phyloP scores from a whole-genome alignment of 2,329 filamentous ascomycete genomes.

The Diaporthe humulicola region DNA sequence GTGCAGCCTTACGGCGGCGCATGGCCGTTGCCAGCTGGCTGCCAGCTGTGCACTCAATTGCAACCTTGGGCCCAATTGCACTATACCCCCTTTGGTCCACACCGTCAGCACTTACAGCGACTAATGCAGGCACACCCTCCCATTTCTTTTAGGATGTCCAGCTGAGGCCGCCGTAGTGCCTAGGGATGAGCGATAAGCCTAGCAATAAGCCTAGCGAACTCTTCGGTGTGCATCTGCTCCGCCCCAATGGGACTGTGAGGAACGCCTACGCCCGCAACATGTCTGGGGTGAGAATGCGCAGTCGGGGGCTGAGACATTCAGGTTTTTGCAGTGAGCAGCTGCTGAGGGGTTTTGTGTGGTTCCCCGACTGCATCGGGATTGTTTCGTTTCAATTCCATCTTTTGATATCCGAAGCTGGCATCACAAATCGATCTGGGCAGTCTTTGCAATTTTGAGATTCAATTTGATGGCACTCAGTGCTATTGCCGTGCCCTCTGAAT shows the following conservation, averaged over 20 bases:
- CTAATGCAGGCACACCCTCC: conserved; percentile 22
- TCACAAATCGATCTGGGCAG: not conserved
- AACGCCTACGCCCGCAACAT: not conserved
- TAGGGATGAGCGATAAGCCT: not conserved
- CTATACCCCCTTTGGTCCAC: too few relatives aligned
- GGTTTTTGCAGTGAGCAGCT: not conserved
- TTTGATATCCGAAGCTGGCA: not conserved
- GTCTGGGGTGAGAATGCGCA: not conserved
- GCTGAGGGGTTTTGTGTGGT: not conserved
- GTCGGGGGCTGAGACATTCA: not conserved
- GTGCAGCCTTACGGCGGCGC: too few relatives aligned
- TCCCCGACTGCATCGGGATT: not conserved
- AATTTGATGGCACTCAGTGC: not conserved
- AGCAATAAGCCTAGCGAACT: not conserved
- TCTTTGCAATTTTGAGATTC: not conserved
- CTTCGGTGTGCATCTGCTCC: conserved; percentile 1
- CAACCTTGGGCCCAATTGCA: too few relatives aligned
- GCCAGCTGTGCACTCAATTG: too few relatives aligned
- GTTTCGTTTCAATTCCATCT: not conserved
- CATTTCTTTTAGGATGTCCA: not conserved
- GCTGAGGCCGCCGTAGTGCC: not conserved
- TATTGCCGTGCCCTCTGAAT: not conserved
- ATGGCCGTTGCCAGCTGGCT: too few relatives aligned
- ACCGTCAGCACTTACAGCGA: conserved; percentile 18
- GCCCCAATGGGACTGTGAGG: not conserved